phyloP scores from a whole-genome alignment of 345 rosid species.

The Brassica carinata region DNA sequence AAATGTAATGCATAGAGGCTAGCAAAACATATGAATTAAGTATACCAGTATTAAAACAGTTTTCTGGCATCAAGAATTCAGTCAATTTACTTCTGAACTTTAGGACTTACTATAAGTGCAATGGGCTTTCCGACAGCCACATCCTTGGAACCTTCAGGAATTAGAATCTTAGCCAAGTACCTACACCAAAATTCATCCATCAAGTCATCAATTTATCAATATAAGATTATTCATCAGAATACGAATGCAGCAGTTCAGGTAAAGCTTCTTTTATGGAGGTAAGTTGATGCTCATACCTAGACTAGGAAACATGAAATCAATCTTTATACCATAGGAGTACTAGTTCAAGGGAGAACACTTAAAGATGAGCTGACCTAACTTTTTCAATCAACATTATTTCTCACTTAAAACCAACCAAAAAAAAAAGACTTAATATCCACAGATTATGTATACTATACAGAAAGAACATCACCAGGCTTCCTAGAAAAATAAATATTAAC shows the following conservation, averaged over 20 bases:
- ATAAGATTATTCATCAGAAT: slow-evolving; percentile 17
- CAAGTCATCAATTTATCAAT: slow-evolving; percentile 13
- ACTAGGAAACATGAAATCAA: slow-evolving; percentile 21
- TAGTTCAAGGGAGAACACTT: slow-evolving; percentile 9
- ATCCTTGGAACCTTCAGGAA: slow-evolving; percentile 48
- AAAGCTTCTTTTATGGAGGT: slow-evolving; percentile 13
- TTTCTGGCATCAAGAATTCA: slow-evolving; percentile 17
- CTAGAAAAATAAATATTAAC: background rate
- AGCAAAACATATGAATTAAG: slow-evolving; percentile 15
- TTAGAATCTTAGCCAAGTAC: slow-evolving; percentile 48
- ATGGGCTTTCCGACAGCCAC: slow-evolving; percentile 49
- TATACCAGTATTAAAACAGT: background rate
- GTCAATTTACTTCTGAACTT: slow-evolving; percentile 17
- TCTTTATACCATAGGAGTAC: background rate
- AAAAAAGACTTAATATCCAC: background rate
- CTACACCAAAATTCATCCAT: slow-evolving; percentile 29
- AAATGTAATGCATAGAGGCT: slow-evolving; percentile 17
- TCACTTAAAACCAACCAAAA: background rate
- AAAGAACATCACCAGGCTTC: slow-evolving; percentile 15
- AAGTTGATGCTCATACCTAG: slow-evolving; percentile 15
- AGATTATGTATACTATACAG: slow-evolving; percentile 19
- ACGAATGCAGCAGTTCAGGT: slow-evolving; percentile 1
- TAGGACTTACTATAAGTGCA: slow-evolving; percentile 43
- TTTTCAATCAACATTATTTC: slow-evolving; percentile 19
- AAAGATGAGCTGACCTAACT: slow-evolving; percentile 9